phyloP scores from a whole-genome alignment of 2,329 filamentous ascomycete genomes.

The Colletotrichum tabaci region DNA sequence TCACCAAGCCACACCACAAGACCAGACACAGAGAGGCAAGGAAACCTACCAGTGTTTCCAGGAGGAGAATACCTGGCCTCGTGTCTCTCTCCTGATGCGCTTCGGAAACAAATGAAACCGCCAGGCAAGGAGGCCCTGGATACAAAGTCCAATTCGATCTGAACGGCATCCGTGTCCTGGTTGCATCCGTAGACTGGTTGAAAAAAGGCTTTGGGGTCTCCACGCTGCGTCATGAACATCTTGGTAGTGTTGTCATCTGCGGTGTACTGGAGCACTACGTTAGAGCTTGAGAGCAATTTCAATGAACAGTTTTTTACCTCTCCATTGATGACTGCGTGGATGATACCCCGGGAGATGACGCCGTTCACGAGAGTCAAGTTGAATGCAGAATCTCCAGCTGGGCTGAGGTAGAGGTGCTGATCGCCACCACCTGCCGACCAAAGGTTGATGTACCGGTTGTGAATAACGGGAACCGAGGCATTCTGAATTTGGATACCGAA shows the following conservation, averaged over 20 bases:
- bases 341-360: slow-evolving; percentile 49
- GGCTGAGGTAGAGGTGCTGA: slow-evolving; percentile 57
- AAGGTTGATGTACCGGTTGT: slow-evolving; percentile 56
- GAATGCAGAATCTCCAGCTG: slow-evolving; percentile 54
- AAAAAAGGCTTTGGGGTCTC: slow-evolving; percentile 59
- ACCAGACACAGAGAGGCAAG: neutral
- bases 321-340: slow-evolving; percentile 60
- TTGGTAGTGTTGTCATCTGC: slow-evolving; percentile 62
- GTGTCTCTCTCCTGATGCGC: slow-evolving; percentile 53
- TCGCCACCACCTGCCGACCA: slow-evolving; percentile 55
- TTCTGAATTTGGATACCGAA: slow-evolving; percentile 58
- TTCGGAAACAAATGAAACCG: slow-evolving; percentile 57
- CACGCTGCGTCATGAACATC: slow-evolving; percentile 63
- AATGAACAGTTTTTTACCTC: slow-evolving; percentile 51
- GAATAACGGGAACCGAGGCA: slow-evolving; percentile 51
- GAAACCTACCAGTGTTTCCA: slow-evolving; percentile 53
- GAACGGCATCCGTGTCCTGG: slow-evolving; percentile 56
- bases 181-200: slow-evolving; percentile 59
- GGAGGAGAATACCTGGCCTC: slow-evolving; percentile 61
- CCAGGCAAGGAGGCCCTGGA: slow-evolving; percentile 50
- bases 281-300: neutral
- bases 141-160: slow-evolving; percentile 55
- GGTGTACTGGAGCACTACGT: slow-evolving; percentile 51
- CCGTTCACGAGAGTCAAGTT: slow-evolving; percentile 57
- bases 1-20: too few relatives aligned